These are phyloP conservation scores for Pyronema domesticum DNA, from an alignment of 495 filamentous ascomycete species.

Conservation along the genomic window DNA sequence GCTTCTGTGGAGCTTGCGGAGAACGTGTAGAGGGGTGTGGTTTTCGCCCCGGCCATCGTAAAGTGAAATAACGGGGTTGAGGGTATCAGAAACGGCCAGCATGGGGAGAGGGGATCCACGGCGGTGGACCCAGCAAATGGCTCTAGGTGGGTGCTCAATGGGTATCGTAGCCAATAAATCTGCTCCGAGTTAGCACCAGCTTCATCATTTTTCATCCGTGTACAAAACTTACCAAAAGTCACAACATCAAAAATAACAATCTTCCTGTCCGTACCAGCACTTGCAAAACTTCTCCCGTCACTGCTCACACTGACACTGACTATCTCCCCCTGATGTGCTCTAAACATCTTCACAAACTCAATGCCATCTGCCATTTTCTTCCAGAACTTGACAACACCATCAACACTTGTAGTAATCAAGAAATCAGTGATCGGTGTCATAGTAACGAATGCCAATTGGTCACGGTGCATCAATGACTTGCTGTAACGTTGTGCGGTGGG, in stretches of 20 bases:
- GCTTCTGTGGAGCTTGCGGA: conserved; percentile 57
- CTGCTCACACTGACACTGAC: conserved; percentile 61
- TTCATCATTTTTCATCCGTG: neutral
- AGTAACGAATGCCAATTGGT: conserved; percentile 69
- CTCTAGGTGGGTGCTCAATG: conserved; percentile 53
- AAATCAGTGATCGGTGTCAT: conserved; percentile 85
- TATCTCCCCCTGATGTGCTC: conserved; percentile 74
- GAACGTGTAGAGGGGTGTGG: conserved; percentile 46
- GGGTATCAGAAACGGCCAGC: conserved; percentile 74
- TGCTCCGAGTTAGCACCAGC: conserved; percentile 24
- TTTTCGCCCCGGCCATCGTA: conserved; percentile 82
- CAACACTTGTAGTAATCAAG: conserved; percentile 75
- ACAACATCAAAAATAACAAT: conserved; percentile 94
- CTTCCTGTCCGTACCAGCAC: conserved; percentile 66
- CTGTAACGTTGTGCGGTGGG: conserved; percentile 71
- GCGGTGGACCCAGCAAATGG: conserved; percentile 83
- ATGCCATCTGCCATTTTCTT: conserved; percentile 83
- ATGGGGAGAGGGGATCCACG: conserved; percentile 73
- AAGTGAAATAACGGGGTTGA: conserved; percentile 50
- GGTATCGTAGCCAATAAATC: conserved; percentile 69
- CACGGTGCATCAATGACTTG: conserved; percentile 96
- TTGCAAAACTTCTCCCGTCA: conserved; percentile 88
- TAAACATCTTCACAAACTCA: conserved; percentile 97
- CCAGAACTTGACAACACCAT: conserved; percentile 97
- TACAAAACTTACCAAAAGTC: conserved; percentile 47